These are phyloP conservation scores for Ganoderma meredithae DNA, from an alignment of 1,284 basidiomycete species.

Conservation along the genomic window DNA sequence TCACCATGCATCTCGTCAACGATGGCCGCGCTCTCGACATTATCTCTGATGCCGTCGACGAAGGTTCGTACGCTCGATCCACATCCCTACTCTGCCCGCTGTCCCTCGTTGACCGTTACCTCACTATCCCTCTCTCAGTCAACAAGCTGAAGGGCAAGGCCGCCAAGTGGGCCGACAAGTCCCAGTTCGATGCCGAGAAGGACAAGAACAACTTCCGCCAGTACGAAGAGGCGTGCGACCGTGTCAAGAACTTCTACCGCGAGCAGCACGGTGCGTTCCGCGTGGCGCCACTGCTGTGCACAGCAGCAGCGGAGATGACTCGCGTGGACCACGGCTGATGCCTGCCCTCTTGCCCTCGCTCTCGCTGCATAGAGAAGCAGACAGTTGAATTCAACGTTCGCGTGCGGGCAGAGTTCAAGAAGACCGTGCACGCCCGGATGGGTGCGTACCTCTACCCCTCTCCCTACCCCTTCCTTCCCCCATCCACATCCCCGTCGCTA, in stretches of 20 bases:
- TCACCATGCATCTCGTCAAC: slow-evolving; percentile 27
- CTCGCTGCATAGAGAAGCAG: slow-evolving; percentile 72
- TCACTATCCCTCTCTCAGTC: slow-evolving; percentile 48
- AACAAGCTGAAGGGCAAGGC: slow-evolving; percentile 68
- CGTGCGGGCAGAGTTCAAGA: slow-evolving; percentile 78
- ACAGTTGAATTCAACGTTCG: slow-evolving; percentile 86
- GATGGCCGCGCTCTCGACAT: slow-evolving; percentile 54
- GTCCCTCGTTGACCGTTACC: background rate
- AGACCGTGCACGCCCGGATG: slow-evolving; percentile 70
- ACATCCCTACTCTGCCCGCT: background rate
- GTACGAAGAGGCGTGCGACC: slow-evolving; percentile 83
- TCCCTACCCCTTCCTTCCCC: background rate
- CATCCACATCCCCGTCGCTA: background rate
- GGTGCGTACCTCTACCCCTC: slow-evolving; percentile 44
- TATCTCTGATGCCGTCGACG: slow-evolving; percentile 80
- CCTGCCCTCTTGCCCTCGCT: background rate
- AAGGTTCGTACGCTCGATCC: slow-evolving; percentile 59
- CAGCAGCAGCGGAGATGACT: slow-evolving; percentile 9
- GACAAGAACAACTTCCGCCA: slow-evolving; percentile 81
- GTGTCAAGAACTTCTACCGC: slow-evolving; percentile 87
- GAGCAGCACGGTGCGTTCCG: slow-evolving; percentile 79
- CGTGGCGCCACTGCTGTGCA: slow-evolving; percentile 7
- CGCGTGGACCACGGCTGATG: background rate
- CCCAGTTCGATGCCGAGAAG: slow-evolving; percentile 77
- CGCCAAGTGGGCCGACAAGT: slow-evolving; percentile 60